phyloP scores from a whole-genome alignment of 352 stramenopile species.

The Phytophthora pluvialis region DNA sequence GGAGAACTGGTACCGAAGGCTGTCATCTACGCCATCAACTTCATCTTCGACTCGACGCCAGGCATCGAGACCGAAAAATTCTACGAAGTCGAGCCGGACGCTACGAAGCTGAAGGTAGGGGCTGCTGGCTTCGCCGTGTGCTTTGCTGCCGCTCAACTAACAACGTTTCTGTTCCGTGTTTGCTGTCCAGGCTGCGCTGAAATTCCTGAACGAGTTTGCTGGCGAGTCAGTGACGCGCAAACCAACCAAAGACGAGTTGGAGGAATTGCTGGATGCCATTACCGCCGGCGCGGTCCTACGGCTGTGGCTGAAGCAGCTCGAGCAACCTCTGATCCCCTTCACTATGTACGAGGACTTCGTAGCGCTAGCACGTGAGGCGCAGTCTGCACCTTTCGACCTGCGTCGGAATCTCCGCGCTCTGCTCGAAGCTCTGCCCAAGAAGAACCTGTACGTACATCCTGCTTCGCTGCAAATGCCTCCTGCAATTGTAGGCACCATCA shows the following conservation, averaged over 20 bases:
- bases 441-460: conserved; percentile 73
- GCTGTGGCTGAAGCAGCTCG: conserved; percentile 69
- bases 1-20: conserved; percentile 62
- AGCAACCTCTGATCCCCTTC: conserved; percentile 70
- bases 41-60: conserved; percentile 82
- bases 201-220: conserved; percentile 74
- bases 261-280: conserved; percentile 58
- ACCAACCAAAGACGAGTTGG: conserved; percentile 66
- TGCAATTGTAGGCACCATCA: neutral
- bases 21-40: conserved; percentile 73
- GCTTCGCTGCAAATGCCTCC: neutral
- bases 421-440: conserved; percentile 60
- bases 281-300: conserved; percentile 69
- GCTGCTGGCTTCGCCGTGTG: conserved; percentile 3
- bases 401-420: conserved; percentile 64
- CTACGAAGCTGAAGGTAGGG: conserved; percentile 60
- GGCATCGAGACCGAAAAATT: conserved; percentile 80
- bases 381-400: conserved; percentile 57
- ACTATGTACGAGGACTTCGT: conserved; percentile 70
- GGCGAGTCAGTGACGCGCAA: conserved; percentile 40
- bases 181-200: conserved; percentile 37
- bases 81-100: conserved; percentile 64
- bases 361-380: conserved; percentile 47
- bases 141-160: neutral
- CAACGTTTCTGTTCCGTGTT: conserved; percentile 1